Evolutionary conservation across 1,284 basidiomycete genomes (phyloP).

Genomic region (Athelia sp.): DNA sequence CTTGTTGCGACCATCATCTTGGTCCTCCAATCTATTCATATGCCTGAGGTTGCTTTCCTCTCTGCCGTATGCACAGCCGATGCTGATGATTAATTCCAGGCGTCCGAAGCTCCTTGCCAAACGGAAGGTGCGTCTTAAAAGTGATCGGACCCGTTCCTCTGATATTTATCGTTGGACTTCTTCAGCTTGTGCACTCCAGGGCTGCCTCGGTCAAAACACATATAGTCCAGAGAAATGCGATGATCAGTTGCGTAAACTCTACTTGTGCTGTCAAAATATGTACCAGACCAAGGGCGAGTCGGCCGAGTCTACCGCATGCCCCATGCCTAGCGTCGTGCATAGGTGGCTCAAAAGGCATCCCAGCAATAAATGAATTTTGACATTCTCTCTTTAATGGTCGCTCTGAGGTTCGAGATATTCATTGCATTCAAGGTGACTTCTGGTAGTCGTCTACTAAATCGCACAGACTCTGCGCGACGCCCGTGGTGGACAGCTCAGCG

Average conservation of each 20-base stretch:
- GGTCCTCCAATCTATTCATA: too few species aligned
- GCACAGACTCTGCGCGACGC: too few species aligned
- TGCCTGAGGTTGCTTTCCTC: too few species aligned
- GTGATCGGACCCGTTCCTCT: neutral
- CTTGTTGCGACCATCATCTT: too few species aligned
- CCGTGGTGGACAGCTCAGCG: too few species aligned
- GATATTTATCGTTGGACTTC: neutral
- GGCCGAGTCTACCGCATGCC: slow-evolving; percentile 59
- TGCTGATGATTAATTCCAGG: too few species aligned
- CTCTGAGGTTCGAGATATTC: too few species aligned
- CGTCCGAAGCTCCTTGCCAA: neutral
- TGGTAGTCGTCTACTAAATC: too few species aligned
- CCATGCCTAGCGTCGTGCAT: slow-evolving; percentile 44
- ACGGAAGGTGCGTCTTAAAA: neutral
- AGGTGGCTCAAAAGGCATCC: slow-evolving; percentile 58
- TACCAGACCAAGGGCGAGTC: slow-evolving; percentile 36
- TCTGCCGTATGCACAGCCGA: too few species aligned
- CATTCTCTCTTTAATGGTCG: too few species aligned
- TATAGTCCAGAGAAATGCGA: slow-evolving; percentile 62
- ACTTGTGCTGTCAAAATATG: slow-evolving; percentile 55
- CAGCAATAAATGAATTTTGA: slow-evolving; percentile 5
- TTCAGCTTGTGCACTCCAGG: slow-evolving; percentile 57
- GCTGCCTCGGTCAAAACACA: slow-evolving; percentile 59
- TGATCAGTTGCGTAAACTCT: slow-evolving; percentile 42
- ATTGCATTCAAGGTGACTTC: too few species aligned